Base-by-base conservation (phyloP, 768 basidiomycete species). In the Cystofilobasidium macerans region DNA sequence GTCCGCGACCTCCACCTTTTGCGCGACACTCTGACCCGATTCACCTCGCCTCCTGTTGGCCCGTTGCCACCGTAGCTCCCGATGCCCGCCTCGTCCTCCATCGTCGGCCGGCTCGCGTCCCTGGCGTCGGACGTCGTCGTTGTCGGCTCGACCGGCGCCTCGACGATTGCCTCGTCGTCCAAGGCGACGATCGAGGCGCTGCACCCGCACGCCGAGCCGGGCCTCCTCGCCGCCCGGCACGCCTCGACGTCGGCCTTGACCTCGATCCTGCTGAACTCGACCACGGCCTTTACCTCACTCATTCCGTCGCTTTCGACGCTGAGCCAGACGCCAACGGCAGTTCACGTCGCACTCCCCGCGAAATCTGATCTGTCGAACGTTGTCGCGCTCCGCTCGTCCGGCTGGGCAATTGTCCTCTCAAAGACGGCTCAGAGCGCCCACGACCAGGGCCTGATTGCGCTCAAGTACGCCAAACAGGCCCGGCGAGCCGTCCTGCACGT, bases 401-500 rank as follows among this genome's bases (percentile, higher is more conserved):
- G 89, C 7, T 87, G 88, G 33, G 88, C 85, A 77, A 85, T 91
- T 73, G 71, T 98, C 58, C 80, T 93, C 71, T 93, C 90, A 8
- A 80, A 82, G 40, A 83, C 82, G 0, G 75, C 83, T 3, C 87
- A 90, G 73, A 82, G 91, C 72, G 89, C 91, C 4, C 87, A 94
- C 71, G 89, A 93, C 73, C 86, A 97, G 75, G 87, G 90, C 28
- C 78, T 97, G 40, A 81, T 98, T 22, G 89, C 90, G 18, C 85
- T 88, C 59, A 83, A 85, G 48, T 77, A 97, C 58, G 89, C 94
- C 0, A 81, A 81, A 42, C 75, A 80, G 9, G 83, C 87, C 71
- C 79, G 79, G 63, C 86, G 83, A 70, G 85, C 86, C 7, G 88
- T 94, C n/a, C 79, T 95, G 30, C 94, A 97, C 74, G 84, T 82